Evolutionary conservation across 192 early-diverging fungal species (phyloP).

Genomic region (Coemansia sp.): DNA sequence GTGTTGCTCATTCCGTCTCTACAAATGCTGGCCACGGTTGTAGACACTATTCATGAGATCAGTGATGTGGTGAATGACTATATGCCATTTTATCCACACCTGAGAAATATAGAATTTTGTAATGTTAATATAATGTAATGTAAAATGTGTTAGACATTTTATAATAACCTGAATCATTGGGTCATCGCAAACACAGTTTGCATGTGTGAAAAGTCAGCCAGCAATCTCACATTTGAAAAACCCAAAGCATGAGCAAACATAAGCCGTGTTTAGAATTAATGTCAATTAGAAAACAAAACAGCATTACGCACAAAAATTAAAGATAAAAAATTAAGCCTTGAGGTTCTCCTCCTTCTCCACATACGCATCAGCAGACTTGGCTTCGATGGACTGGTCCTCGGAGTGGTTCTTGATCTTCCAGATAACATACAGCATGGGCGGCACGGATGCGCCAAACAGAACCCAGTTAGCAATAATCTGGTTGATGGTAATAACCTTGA

Average conservation of each 20-base stretch:
- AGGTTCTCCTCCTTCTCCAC: constrained; percentile 23
- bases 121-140: background rate
- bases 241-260: no score
- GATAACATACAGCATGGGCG: constrained; percentile 57
- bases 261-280: no score
- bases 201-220: no score
- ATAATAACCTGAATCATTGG: no score
- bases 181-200: no score
- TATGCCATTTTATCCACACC: background rate
- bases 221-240: no score
- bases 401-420: constrained; percentile 55
- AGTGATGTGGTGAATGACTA: background rate
- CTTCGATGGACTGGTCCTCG: constrained; percentile 21
- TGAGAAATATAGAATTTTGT: background rate
- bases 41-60: background rate
- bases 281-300: background rate
- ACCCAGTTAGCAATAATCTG: constrained; percentile 63
- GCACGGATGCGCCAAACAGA: constrained; percentile 56
- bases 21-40: background rate
- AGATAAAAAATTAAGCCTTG: background rate
- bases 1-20: background rate
- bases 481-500: constrained; percentile 42
- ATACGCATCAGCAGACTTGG: constrained; percentile 13
- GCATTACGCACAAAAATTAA: background rate
- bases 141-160: no score